Base-by-base conservation (phyloP, 148 eudicot species). In the Oxyria digyna region DNA sequence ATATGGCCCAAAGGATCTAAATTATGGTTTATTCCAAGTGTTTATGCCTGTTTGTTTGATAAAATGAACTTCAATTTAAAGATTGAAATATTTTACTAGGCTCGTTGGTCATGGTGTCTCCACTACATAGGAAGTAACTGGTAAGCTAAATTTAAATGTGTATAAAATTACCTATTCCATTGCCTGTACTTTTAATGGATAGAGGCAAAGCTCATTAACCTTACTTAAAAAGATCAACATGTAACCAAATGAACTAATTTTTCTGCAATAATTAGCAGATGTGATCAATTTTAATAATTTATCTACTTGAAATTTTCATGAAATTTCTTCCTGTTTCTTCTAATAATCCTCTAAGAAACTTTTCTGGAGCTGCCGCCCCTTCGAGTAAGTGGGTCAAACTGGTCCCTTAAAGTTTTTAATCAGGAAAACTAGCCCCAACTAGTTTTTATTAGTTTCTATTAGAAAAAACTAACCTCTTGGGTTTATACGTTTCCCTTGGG, bases 1-100 rank as follows among this genome's bases (percentile, higher is more conserved):
- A 73, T 42, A 66, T 1, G 57, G 67, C 74, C 33, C 57, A 42
- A 38, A 54, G 27, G 62, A 55, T 14, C 35, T 38, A 29, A 24
- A 4, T 29, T 38, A 59, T 59, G 38, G 1, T 31, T 27, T 13
- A 29, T 55, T 26, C 35, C 1, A 12, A 59, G 10, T 27, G 65
- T 27, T 50, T 20, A 10, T 50, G 57, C 38, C n/a, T n/a, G n/a
- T 48, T 55, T 27, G 33, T 55, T 29, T 55, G 65, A 29, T 14
- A 29, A 29, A 29, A 14, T 59, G 20, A 59, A 27, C 6, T 29
- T 59, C 8, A 13, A 4, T 4, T 54, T 29, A 15, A 17, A 33
- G 38, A 33, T 42, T 17, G 32, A 41, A 4, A 27, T 21, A 52
- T 9, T 55, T 57, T 57, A 21, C 64, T 57, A 57, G 64, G 35